Conservation (phyloP, 768 basidiomycete genomes). For the Clathrus columnatus region DNA sequence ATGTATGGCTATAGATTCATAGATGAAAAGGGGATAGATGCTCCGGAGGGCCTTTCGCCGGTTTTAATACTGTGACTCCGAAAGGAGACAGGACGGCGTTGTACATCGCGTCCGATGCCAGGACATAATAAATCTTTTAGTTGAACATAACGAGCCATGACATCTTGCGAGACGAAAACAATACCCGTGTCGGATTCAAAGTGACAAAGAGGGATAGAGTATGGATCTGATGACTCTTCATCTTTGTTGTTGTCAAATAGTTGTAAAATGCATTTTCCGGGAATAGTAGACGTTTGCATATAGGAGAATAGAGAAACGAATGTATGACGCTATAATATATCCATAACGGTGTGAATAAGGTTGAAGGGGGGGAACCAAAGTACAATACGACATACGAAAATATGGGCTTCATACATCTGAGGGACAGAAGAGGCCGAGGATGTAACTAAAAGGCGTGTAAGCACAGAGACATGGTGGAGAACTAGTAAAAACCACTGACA, state of each 20-base stretch:
- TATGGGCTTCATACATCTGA: slow-evolving; percentile 6
- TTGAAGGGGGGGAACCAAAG: not conserved
- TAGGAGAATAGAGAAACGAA: slow-evolving; percentile 9
- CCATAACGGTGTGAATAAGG: not conserved
- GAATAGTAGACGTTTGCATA: not conserved
- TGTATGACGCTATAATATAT: slow-evolving; percentile 8
- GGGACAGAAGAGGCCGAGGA: slow-evolving; percentile 3
- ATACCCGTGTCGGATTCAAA: slow-evolving; percentile 5
- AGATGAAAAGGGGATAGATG: too few relatives aligned
- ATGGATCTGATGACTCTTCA: not conserved
- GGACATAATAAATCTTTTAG: slow-evolving; percentile 3
- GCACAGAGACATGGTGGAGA: not conserved
- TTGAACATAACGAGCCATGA: slow-evolving; percentile 3
- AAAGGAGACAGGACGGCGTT: not conserved
- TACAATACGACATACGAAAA: slow-evolving; percentile 4
- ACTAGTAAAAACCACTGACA: not conserved
- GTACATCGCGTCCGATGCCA: not conserved
- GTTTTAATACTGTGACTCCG: not conserved
- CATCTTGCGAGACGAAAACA: slow-evolving; percentile 8
- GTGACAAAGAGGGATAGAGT: not conserved
- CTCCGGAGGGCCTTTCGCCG: not conserved
- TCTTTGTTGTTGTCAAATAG: not conserved
- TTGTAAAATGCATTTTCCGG: slow-evolving; percentile 3
- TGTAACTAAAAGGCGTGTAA: not conserved
- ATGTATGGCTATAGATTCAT: too few relatives aligned